A percentile compares a stretch with the other conserved stretches of the same genome.
Evolutionary conservation across 1,284 basidiomycete species (phyloP).

Genomic region (Ustilago loliicola): DNA sequence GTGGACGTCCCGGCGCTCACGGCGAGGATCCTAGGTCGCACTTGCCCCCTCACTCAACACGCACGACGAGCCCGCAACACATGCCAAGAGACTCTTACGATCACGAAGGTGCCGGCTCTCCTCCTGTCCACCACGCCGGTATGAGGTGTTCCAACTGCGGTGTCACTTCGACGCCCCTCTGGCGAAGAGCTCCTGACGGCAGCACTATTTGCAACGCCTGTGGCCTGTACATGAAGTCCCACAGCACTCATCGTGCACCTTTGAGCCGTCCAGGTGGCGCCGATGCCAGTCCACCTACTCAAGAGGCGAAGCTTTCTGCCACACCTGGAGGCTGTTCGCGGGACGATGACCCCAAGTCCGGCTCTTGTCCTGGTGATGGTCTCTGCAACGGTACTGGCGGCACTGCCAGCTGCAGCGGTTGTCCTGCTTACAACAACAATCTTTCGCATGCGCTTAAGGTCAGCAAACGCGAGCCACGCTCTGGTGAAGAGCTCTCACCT

Average conservation of each 20-base stretch:
- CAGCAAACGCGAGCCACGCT: slow-evolving; percentile 35
- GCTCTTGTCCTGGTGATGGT: slow-evolving; percentile 66
- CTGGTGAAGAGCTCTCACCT: slow-evolving; percentile 32
- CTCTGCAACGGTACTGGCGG: slow-evolving; percentile 68
- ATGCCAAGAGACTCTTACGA: slow-evolving; percentile 21
- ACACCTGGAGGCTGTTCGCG: slow-evolving; percentile 22
- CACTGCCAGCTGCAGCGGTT: slow-evolving; percentile 62
- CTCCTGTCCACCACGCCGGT: slow-evolving; percentile 38
- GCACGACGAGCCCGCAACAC: slow-evolving; percentile 36
- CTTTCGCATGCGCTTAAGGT: slow-evolving; percentile 54
- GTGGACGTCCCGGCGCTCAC: slow-evolving; percentile 15
- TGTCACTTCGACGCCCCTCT: slow-evolving; percentile 87
- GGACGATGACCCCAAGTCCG: slow-evolving; percentile 49
- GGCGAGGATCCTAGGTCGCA: slow-evolving; percentile 15
- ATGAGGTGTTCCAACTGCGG: slow-evolving; percentile 83
- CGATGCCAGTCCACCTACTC: slow-evolving; percentile 35
- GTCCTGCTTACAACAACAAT: slow-evolving; percentile 67
- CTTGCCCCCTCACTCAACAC: slow-evolving; percentile 10
- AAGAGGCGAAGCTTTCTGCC: slow-evolving; percentile 20
- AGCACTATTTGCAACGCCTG: slow-evolving; percentile 90
- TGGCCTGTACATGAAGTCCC: slow-evolving; percentile 56
- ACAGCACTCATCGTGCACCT: slow-evolving; percentile 47
- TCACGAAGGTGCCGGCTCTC: slow-evolving; percentile 33
- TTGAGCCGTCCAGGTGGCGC: slow-evolving; percentile 28
- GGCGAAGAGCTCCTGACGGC: slow-evolving; percentile 88